Evolutionary conservation across 805 yeast species (phyloP), one percentile per base, ranked within the genome.

Genomic region (Candida gorgasii): DNA sequence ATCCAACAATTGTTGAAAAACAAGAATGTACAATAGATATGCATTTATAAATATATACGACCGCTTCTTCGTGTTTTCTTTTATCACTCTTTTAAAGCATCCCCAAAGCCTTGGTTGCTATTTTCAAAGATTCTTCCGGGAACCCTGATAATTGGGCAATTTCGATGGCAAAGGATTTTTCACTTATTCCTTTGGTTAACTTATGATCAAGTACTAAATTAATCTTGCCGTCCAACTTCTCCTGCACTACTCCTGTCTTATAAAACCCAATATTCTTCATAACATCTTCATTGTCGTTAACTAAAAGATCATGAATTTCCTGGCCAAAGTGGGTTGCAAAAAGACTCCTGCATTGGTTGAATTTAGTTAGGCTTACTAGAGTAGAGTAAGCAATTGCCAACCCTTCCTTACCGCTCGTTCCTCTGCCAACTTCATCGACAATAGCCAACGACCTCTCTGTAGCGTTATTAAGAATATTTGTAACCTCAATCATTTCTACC

Each of bases 321-420:
- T 46, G 53, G 1, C 74, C 76, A 62, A 82, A 89, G 68, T 89
- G 97, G 0, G 97, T 89, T 1, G 97, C 96, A 70, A 89, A 89
- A n/a, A 89, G 64, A 0, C 90, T 73, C 18, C 92, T 72, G 52
- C 93, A 83, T 50, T 76, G 69, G 49, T 82, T 86, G 3, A 59
- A 58, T 15, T 65, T 59, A 11, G 78, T 50, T 42, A 89, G 62
- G 54, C 81, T 77, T 29, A 76, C 60, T 36, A 89, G 61, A 0
- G 90, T 75, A 0, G 95, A 90, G 66, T 72, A 87, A 1, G 97
- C 95, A 42, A 89, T 81, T 1, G 96, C 85, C 3, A 86, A 69
- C 1, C 97, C 97, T 63, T 89, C 97, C 39, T 69, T 70, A 0
- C 88, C 83, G 42, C 95, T 84, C 0, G 97, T 89, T 0, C 97